Base-by-base conservation (phyloP, 2,329 filamentous ascomycete genomes). In the Talaromyces sp. region DNA sequence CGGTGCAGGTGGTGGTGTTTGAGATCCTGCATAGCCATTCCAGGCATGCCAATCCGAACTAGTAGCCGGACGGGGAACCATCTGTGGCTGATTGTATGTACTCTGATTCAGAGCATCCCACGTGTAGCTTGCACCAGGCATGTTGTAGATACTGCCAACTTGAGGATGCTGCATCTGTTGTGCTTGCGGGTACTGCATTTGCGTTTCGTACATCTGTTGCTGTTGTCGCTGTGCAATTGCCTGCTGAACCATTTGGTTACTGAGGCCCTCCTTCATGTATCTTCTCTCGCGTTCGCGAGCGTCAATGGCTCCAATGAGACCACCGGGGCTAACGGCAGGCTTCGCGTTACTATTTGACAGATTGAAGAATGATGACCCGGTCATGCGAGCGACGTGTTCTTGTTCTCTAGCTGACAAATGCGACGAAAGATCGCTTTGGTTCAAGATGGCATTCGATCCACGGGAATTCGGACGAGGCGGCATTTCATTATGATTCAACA, bases 331-430 rank as follows among this genome's bases (percentile, higher is more conserved):
- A 49, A 79, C 74, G 17, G 73, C 78, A 62, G 81, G 78, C 66
- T 83, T 84, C 68, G 81, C 81, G 60, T 83, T 82, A 59, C 84
- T 84, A 43, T 74, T 77, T 4, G 84, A 85, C 74, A 96, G 81
- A 66, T 86, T 87, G 70, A 96, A 85, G 59, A 96, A 81, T 0
- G 93, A 90, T 0, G 87, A 88, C 0, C 91, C 90, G 0, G 92
- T 96, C 70, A 92, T 83, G 43, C 90, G 87, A 10, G 93, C 91
- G n/a, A 96, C 85, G 70, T 96, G 90, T 77, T 96, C 92, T 75
- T 96, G 93, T 76, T 97, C 93, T 17, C 90, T 87, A 19, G 93
- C 93, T 22, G 91, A 93, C n/a, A 97, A 82, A 65, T 89, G 86
- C 0, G 81, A 78, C 9, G 85, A 83, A 27, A 84, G 78, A 68